These are phyloP conservation scores for Xylariales sp. DNA, from an alignment of 2,329 filamentous ascomycete species.

Conservation along the genomic window DNA sequence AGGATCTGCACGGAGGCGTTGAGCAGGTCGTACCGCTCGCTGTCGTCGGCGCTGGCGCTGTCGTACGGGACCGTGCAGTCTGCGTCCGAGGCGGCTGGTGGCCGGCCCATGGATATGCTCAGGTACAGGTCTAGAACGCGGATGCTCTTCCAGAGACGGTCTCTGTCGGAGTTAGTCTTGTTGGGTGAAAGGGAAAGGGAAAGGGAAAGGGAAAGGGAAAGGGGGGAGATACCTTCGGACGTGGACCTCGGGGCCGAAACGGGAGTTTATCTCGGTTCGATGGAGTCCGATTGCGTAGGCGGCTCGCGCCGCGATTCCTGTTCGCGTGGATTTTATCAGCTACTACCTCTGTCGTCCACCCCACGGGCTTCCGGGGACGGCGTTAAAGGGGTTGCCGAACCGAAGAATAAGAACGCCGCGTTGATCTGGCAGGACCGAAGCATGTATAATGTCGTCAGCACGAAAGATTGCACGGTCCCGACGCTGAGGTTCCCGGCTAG, in stretches of 20 bases:
- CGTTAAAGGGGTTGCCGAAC: conserved; percentile 21
- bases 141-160: conserved; percentile 66
- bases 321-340: not conserved
- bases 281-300: conserved; percentile 66
- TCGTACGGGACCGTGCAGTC: conserved; percentile 66
- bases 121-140: conserved; percentile 64
- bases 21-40: conserved; percentile 59
- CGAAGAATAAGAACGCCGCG: conserved; percentile 65
- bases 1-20: conserved; percentile 66
- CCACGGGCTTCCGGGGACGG: not conserved
- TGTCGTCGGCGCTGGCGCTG: conserved; percentile 50
- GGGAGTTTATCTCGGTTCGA: conserved; percentile 64
- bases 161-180: conserved; percentile 41
- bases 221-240: conserved; percentile 50
- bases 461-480: conserved; percentile 62
- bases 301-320: conserved; percentile 61
- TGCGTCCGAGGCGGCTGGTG: conserved; percentile 64
- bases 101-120: conserved; percentile 65
- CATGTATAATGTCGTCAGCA: conserved; percentile 65
- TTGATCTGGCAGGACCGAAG: conserved; percentile 67
- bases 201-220: not conserved
- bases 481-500: conserved; percentile 61
- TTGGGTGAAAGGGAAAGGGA: not conserved
- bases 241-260: conserved; percentile 59
- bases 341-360: not conserved